Evolutionary conservation across 345 rosid genomes (phyloP).

Genomic region (Euphorbia lathyris): DNA sequence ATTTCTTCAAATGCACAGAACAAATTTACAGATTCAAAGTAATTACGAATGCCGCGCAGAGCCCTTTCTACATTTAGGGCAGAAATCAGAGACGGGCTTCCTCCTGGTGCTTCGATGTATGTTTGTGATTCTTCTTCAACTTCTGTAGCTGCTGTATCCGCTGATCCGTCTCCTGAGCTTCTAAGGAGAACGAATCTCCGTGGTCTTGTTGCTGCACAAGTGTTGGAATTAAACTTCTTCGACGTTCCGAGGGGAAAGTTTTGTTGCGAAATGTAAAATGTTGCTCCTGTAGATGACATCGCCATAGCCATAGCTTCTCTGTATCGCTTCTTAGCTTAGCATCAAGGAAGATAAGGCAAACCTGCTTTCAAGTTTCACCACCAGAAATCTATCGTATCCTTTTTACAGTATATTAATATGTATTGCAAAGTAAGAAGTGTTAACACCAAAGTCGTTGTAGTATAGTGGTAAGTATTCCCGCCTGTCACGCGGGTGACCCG

Average conservation of each 20-base stretch:
- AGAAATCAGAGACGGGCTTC: constrained; percentile 58
- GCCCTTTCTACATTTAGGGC: constrained; percentile 82
- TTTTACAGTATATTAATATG: too few species aligned
- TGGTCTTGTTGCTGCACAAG: constrained; percentile 19
- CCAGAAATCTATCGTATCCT: too few species aligned
- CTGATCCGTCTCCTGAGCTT: constrained; percentile 36
- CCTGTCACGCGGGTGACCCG: constrained; percentile 96
- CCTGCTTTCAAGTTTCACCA: too few species aligned
- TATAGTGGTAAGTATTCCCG: constrained; percentile 88
- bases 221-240: constrained; percentile 8
- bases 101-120: constrained; percentile 54
- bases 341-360: too few species aligned
- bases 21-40: not conserved
- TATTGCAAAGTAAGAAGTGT: not conserved
- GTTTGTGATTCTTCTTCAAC: constrained; percentile 34
- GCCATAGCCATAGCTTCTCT: constrained; percentile 29
- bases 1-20: not conserved
- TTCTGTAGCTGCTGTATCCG: constrained; percentile 31
- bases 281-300: constrained; percentile 26
- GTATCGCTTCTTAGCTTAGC: not conserved
- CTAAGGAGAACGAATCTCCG: constrained; percentile 21
- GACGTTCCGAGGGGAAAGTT: not conserved
- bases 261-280: constrained; percentile 19
- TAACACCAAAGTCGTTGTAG: constrained; percentile 54
- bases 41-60: constrained; percentile 77